Base-by-base conservation (phyloP, 352 stramenopile genomes). In the Elongisporangium prolatum region DNA sequence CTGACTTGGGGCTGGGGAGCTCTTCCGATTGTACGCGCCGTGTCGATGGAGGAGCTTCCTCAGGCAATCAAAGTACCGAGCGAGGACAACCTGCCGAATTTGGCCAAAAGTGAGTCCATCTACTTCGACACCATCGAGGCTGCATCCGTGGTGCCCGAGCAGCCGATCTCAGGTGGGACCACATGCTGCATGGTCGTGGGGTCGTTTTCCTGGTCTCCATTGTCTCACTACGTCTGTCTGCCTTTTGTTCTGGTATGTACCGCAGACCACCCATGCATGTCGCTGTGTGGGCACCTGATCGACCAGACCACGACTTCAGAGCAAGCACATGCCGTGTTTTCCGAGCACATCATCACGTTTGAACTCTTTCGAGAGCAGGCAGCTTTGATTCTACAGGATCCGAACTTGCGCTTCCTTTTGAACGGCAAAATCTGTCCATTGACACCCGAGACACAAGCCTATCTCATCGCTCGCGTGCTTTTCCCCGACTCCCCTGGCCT, bases 91-190 rank as follows among this genome's bases (percentile, higher is more conserved):
- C 28, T 75, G 20, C 74, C 68, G 2, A 60, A 44, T 28, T 87
- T 92, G 72, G 67, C 81, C 34, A 89, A 92, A 61, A 88, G 68
- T 47, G 72, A 74, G 8, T 89, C 80, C 0, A 64, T 94, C 1
- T 94, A 92, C 54, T 94, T 92, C 71, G 82, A 92, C 57, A 83
- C 80, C 0, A 70, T 94, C 21, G 81, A 91, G 25, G 67, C 65
- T 59, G 69, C 68, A 52, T 65, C 25, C 34, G 70, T 57, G 20
- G 40, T 28, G 5, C 44, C 61, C 4, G 48, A 11, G 50, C 56
- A 11, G 54, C 54, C 57, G 59, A 49, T 61, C 38, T 20, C 37
- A 18, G n/a, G 21, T 13, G 14, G 17, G 13, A 24, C 8, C 25
- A 4, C 16, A 40, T 34, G 28, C 16, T 37, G n/a, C 9, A 22